These are phyloP conservation scores for Funneliformis geosporum DNA, from an alignment of 192 early-diverging fungal genomes.

Conservation along the genomic window DNA sequence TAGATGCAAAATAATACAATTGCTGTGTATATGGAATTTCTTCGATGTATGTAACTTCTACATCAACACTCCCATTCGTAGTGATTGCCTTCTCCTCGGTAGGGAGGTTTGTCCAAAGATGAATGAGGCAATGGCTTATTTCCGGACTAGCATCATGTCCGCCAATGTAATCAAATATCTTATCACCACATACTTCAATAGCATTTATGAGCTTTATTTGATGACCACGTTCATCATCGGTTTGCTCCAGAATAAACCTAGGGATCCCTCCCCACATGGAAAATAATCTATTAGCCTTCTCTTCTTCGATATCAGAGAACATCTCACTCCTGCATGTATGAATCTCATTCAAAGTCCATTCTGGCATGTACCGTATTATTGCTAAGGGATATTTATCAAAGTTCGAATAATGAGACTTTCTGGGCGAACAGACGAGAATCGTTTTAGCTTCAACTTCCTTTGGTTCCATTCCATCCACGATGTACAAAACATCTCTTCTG, in stretches of 20 bases:
- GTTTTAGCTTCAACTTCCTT: background rate
- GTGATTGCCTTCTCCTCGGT: background rate
- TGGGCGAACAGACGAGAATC: conserved; percentile 22
- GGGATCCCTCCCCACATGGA: conserved; percentile 18
- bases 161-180: conserved; percentile 25
- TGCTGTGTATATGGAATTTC: background rate
- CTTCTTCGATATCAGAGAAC: background rate
- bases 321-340: conserved; percentile 4
- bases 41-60: background rate
- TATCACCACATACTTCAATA: conserved; percentile 7
- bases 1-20: conserved; percentile 26
- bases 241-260: background rate
- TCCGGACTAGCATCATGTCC: background rate
- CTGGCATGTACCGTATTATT: conserved; percentile 21
- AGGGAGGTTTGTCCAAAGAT: conserved; percentile 14
- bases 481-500: conserved; percentile 4
- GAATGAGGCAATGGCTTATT: conserved; percentile 5
- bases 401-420: background rate
- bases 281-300: background rate
- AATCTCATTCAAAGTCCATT: conserved; percentile 18
- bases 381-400: conserved; percentile 11
- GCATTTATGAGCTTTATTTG: background rate
- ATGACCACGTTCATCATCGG: background rate
- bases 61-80: too few relatives aligned
- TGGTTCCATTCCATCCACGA: background rate